Conservation (phyloP, 2,329 filamentous ascomycete species). For the Trichoderma atrobrunneum region DNA sequence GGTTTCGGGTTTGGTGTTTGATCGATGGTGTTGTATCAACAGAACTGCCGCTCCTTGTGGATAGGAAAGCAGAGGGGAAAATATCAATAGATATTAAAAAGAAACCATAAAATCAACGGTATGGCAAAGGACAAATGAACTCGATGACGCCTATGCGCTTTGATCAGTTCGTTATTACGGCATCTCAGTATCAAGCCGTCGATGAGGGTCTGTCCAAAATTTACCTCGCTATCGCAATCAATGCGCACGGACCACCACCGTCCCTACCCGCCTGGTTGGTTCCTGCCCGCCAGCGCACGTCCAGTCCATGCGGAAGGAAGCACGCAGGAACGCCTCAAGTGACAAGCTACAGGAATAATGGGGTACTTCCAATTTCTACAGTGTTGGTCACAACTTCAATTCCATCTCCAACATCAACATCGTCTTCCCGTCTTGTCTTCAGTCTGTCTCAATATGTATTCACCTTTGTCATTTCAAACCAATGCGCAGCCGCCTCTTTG, state of each 20-base stretch:
- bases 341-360: slow-evolving; percentile 4
- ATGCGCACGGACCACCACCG: slow-evolving; percentile 11
- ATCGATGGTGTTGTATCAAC: not conserved
- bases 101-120: not conserved
- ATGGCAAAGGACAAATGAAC: not conserved
- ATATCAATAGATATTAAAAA: not conserved
- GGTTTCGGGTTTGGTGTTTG: not conserved
- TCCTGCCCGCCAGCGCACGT: not conserved
- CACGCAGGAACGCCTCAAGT: slow-evolving; percentile 11
- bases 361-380: not conserved
- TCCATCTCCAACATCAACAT: not conserved
- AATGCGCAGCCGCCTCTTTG: not conserved
- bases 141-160: not conserved
- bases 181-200: not conserved
- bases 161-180: not conserved
- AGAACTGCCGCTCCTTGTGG: not conserved
- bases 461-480: not conserved
- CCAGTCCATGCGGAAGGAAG: not conserved
- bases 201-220: not conserved
- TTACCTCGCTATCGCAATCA: slow-evolving; percentile 19
- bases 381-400: not conserved
- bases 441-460: not conserved
- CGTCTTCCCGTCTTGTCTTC: not conserved
- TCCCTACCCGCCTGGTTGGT: not conserved
- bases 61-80: not conserved